Conservation (phyloP, 2,329 filamentous ascomycete genomes). For the Cordyceps cateniannulata region DNA sequence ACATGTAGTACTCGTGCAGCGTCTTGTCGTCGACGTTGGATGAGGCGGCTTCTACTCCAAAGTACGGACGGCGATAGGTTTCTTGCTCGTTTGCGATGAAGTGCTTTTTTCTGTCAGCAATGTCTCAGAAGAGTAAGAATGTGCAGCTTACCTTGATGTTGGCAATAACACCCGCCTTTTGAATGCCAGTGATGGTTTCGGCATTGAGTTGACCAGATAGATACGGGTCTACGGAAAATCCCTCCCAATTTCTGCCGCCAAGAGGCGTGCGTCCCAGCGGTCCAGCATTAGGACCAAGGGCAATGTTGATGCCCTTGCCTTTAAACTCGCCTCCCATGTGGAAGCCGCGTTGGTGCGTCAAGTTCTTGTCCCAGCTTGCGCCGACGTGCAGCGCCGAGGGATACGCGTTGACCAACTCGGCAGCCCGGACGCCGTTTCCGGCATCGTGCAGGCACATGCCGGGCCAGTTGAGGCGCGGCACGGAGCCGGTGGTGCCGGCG, state of each 20-base stretch:
- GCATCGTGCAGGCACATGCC: conserved; percentile 45
- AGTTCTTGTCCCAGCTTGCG: conserved; percentile 46
- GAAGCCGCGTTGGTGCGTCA: conserved; percentile 44
- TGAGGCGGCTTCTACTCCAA: conserved; percentile 45
- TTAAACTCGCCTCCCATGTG: conserved; percentile 53
- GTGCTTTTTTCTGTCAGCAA: conserved; percentile 30
- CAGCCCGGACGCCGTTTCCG: conserved; percentile 41
- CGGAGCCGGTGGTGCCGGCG: conserved; percentile 39
- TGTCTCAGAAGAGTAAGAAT: fast-evolving
- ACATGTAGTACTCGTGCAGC: conserved; percentile 59
- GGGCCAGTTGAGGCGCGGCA: conserved; percentile 38
- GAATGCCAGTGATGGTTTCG: conserved; percentile 69
- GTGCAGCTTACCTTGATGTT: conserved; percentile 51
- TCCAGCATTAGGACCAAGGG: conserved; percentile 64
- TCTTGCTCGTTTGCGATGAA: conserved; percentile 58
- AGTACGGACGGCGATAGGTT: conserved; percentile 35
- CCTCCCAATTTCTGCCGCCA: conserved; percentile 71
- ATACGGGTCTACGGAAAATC: conserved; percentile 64
- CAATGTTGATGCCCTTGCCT: conserved; percentile 57
- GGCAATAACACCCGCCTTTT: conserved; percentile 72
- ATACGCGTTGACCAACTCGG: conserved; percentile 42
- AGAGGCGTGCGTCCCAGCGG: conserved; percentile 64
- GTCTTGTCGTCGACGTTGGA: conserved; percentile 60
- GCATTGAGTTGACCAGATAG: conserved; percentile 64
- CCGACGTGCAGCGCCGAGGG: conserved; percentile 42